Evolutionary conservation across 352 stramenopile genomes (phyloP).

Genomic region (Globisporangium viniferum): DNA sequence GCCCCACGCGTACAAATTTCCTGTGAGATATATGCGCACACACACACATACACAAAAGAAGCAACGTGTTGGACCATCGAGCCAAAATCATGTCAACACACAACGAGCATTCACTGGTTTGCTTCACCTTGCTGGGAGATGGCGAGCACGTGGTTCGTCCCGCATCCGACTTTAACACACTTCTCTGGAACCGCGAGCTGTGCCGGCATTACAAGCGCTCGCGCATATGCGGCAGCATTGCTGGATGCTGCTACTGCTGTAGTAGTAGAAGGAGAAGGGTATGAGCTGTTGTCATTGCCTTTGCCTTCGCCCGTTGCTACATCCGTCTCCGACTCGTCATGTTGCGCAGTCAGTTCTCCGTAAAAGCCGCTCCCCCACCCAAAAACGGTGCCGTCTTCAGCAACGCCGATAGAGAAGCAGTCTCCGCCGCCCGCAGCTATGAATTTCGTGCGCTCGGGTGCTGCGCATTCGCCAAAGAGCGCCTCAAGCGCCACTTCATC

Average conservation of each 20-base stretch:
- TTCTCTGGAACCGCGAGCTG: slow-evolving; percentile 22
- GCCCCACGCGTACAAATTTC: slow-evolving; percentile 51
- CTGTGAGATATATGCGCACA: slow-evolving; percentile 9
- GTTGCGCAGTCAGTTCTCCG: slow-evolving; percentile 34
- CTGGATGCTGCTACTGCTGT: not conserved
- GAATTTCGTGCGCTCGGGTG: slow-evolving; percentile 14
- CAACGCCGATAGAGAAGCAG: slow-evolving; percentile 48
- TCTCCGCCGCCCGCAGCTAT: slow-evolving; percentile 43
- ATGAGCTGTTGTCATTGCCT: not conserved
- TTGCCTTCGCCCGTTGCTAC: not conserved
- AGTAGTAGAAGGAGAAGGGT: not conserved
- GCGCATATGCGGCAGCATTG: not conserved
- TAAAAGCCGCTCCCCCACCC: slow-evolving; percentile 72
- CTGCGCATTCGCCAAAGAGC: slow-evolving; percentile 36
- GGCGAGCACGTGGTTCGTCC: slow-evolving; percentile 53
- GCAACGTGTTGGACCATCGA: not conserved
- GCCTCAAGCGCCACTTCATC: slow-evolving; percentile 1
- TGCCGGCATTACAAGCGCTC: not conserved
- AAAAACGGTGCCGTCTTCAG: slow-evolving; percentile 28
- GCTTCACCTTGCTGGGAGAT: slow-evolving; percentile 23
- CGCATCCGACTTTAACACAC: slow-evolving; percentile 46
- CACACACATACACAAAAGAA: not conserved
- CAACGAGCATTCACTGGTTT: not conserved
- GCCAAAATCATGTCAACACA: not conserved
- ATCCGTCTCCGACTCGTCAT: not conserved